These are phyloP conservation scores for Apiotrichum laibachii DNA, from an alignment of 1,284 basidiomycete genomes.

Conservation along the genomic window DNA sequence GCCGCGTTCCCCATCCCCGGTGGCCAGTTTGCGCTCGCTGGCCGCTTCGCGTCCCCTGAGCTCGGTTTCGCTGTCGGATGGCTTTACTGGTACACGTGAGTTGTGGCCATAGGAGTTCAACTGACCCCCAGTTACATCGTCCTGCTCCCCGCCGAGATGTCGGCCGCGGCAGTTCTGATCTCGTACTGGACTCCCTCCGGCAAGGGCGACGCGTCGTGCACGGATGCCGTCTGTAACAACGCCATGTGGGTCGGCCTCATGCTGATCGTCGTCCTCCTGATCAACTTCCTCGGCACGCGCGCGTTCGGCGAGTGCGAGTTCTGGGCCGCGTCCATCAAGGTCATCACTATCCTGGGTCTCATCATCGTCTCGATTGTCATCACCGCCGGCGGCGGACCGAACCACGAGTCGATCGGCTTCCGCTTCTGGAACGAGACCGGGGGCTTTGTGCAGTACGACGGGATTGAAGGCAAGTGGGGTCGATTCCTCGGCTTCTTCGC, in stretches of 20 bases:
- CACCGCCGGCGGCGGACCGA: conserved; percentile 54
- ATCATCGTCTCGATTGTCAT: conserved; percentile 64
- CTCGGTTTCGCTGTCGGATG: conserved; percentile 74
- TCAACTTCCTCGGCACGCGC: conserved; percentile 43
- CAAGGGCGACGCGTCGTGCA: conserved; percentile 12
- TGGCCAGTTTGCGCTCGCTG: conserved; percentile 73
- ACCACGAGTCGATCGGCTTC: conserved; percentile 50
- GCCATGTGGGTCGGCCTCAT: conserved; percentile 40
- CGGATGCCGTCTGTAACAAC: conserved; percentile 49
- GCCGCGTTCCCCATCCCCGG: conserved; percentile 56
- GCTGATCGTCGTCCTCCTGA: conserved; percentile 58
- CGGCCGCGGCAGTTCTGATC: conserved; percentile 71
- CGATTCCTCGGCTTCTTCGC: conserved; percentile 31
- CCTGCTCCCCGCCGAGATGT: conserved; percentile 76
- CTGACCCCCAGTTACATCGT: conserved; percentile 41
- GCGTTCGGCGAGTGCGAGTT: conserved; percentile 51
- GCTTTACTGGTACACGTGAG: conserved; percentile 76
- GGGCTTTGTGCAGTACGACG: conserved; percentile 48
- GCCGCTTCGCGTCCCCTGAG: conserved; percentile 61
- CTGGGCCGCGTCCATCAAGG: conserved; percentile 65
- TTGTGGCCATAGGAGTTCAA: neutral
- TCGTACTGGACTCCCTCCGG: conserved; percentile 60
- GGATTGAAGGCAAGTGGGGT: conserved; percentile 53
- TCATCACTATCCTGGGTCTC: conserved; percentile 64
- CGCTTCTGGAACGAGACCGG: conserved; percentile 54